These are phyloP conservation scores for Pisolithus albus DNA, from an alignment of 768 basidiomycete genomes.

Conservation along the genomic window DNA sequence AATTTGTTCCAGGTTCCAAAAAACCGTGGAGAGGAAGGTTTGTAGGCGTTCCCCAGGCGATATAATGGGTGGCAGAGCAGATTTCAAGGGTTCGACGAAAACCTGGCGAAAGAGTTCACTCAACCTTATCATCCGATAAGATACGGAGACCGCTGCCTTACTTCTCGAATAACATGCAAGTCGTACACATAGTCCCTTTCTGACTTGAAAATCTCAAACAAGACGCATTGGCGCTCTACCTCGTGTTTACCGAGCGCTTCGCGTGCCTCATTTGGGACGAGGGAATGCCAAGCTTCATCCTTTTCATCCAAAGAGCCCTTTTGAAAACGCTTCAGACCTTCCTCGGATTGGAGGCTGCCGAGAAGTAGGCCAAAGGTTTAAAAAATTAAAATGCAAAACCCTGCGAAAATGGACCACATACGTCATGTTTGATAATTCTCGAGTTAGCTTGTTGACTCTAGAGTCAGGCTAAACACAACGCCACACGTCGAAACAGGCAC, in stretches of 20 bases:
- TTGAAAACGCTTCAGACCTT: constrained; percentile 65
- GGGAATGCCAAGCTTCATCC: constrained; percentile 77
- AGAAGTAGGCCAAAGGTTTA: neutral
- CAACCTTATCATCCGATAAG: neutral
- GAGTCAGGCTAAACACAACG: constrained; percentile 19
- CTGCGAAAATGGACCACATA: constrained; percentile 21
- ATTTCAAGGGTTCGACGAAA: constrained; percentile 60
- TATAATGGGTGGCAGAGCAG: constrained; percentile 61
- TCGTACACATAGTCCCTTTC: constrained; percentile 87
- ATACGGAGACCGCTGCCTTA: constrained; percentile 21
- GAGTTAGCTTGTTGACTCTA: constrained; percentile 24
- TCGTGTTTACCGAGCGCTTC: constrained; percentile 70
- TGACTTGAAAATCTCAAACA: constrained; percentile 87
- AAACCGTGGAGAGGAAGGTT: constrained; percentile 71
- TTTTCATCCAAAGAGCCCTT: constrained; percentile 51
- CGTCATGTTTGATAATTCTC: constrained; percentile 34
- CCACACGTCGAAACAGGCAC: constrained; percentile 3
- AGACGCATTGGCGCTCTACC: constrained; percentile 75
- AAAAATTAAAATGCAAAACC: neutral
- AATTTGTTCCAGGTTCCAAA: constrained; percentile 74
- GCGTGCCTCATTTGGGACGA: constrained; percentile 66
- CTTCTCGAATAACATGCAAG: constrained; percentile 63
- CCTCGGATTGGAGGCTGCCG: constrained; percentile 53
- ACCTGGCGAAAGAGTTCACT: constrained; percentile 39
- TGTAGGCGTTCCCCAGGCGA: constrained; percentile 41